These are phyloP conservation scores for Rhodotorula diobovata DNA, from an alignment of 768 basidiomycete species.

Conservation along the genomic window DNA sequence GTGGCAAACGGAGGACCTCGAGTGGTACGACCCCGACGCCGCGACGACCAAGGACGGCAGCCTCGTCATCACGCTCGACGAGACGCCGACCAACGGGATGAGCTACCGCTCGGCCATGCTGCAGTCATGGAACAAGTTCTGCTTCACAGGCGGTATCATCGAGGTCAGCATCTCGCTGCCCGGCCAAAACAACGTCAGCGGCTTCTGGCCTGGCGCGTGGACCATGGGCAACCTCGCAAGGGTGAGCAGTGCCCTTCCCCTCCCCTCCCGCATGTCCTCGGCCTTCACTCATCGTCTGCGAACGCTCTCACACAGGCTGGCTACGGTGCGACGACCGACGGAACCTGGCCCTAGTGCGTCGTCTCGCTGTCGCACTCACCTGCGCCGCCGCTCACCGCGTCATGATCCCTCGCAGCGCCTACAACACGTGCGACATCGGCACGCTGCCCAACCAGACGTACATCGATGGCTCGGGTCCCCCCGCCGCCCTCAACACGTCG, in stretches of 20 bases:
- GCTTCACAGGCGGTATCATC: conserved; percentile 82
- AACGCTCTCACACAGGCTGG: conserved; percentile 48
- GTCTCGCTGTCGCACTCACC: conserved; percentile 6
- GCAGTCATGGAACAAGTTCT: conserved; percentile 86
- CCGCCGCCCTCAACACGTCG: conserved; percentile 50
- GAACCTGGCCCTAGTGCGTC: conserved; percentile 52
- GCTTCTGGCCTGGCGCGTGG: conserved; percentile 8
- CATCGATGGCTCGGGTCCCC: conserved; percentile 56
- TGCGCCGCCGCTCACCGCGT: conserved; percentile 50
- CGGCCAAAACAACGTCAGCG: conserved; percentile 21
- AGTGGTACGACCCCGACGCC: conserved; percentile 83
- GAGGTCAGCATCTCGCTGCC: conserved; percentile 49
- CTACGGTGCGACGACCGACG: conserved; percentile 86
- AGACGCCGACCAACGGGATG: conserved; percentile 66
- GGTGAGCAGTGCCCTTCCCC: too few relatives aligned
- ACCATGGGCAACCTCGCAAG: conserved; percentile 62
- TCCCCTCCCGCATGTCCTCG: too few relatives aligned
- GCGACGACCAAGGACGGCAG: conserved; percentile 68
- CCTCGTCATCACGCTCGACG: conserved; percentile 63
- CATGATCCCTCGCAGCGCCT: conserved; percentile 57
- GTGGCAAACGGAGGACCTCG: conserved; percentile 58
- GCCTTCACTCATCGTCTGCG: too few relatives aligned
- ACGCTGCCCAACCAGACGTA: conserved; percentile 77
- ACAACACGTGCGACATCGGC: conserved; percentile 78
- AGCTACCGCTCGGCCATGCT: conserved; percentile 74